These are phyloP conservation scores for Penicillium digitatum DNA, from an alignment of 2,329 filamentous ascomycete species.

Conservation along the genomic window DNA sequence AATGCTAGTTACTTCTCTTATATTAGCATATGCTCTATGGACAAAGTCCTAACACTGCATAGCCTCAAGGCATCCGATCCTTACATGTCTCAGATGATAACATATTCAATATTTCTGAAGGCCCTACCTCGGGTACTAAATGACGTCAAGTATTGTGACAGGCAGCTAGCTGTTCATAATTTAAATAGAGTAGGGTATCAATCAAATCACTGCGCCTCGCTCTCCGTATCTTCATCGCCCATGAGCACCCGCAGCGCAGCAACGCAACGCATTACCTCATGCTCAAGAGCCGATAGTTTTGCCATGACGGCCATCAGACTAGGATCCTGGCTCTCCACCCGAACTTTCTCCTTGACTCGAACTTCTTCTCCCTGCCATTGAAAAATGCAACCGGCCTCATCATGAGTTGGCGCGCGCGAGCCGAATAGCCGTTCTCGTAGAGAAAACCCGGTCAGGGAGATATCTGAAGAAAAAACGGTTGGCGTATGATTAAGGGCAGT, in stretches of 20 bases:
- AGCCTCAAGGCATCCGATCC: not conserved
- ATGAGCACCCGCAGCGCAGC: constrained; percentile 74
- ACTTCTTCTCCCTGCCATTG: constrained; percentile 67
- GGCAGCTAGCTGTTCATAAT: not conserved
- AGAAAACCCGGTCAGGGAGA: constrained; percentile 55
- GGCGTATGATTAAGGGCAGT: constrained; percentile 55
- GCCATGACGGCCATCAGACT: constrained; percentile 77
- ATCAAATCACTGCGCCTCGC: constrained; percentile 22
- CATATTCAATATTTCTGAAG: not conserved
- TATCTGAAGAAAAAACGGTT: constrained; percentile 67
- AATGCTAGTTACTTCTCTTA: too few species aligned
- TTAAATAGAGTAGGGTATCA: constrained; percentile 1
- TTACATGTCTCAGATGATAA: not conserved
- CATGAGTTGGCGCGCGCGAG: constrained; percentile 59
- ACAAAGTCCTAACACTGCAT: not conserved
- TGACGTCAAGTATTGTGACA: not conserved
- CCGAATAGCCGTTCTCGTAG: constrained; percentile 55
- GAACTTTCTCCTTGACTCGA: constrained; percentile 81
- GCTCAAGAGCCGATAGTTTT: constrained; percentile 73
- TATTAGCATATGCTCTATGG: too few species aligned
- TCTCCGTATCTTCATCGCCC: constrained; percentile 55
- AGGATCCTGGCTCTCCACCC: constrained; percentile 84
- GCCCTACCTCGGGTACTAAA: not conserved
- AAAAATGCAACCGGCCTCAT: constrained; percentile 77
- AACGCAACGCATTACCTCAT: constrained; percentile 66